Percentiles rank a stretch among this genome's conserved stretches.
phyloP scores from a whole-genome alignment of 73 alveolate genomes.

The Paramecium sonneborni region DNA sequence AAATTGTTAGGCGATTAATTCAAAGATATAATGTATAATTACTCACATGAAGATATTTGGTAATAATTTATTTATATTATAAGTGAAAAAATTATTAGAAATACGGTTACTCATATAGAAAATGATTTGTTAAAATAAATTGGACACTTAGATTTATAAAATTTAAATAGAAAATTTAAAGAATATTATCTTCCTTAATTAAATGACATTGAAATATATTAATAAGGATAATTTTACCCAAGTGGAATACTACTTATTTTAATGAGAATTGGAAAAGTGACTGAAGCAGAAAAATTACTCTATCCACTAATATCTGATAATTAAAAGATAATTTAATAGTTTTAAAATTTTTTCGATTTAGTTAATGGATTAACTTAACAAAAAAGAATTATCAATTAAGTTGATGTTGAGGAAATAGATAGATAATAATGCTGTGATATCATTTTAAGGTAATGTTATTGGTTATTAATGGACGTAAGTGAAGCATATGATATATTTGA shows the following conservation, averaged over 20 bases:
- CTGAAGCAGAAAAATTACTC: not conserved
- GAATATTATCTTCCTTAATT: not conserved
- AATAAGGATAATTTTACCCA: constrained; percentile 3
- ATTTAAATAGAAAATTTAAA: constrained; percentile 9
- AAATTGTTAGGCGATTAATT: constrained; percentile 16
- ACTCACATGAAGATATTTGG: not conserved
- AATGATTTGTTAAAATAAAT: not conserved
- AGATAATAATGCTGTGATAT: not conserved
- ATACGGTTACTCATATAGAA: not conserved
- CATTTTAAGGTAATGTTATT: not conserved
- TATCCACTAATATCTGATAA: not conserved
- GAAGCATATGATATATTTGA: not conserved
- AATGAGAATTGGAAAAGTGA: constrained; percentile 28
- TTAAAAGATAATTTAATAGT: not conserved
- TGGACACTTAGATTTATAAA: not conserved
- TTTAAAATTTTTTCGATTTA: not conserved
- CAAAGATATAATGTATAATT: not conserved
- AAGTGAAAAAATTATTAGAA: constrained; percentile 5
- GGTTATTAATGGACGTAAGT: constrained; percentile 20
- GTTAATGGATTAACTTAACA: not conserved
- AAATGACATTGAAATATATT: not conserved
- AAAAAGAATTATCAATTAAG: not conserved
- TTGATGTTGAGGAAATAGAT: not conserved
- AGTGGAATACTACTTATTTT: not conserved
- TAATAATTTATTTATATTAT: not conserved